These are phyloP conservation scores for Calocybe cyanea DNA, from an alignment of 768 basidiomycete species.

Conservation along the genomic window DNA sequence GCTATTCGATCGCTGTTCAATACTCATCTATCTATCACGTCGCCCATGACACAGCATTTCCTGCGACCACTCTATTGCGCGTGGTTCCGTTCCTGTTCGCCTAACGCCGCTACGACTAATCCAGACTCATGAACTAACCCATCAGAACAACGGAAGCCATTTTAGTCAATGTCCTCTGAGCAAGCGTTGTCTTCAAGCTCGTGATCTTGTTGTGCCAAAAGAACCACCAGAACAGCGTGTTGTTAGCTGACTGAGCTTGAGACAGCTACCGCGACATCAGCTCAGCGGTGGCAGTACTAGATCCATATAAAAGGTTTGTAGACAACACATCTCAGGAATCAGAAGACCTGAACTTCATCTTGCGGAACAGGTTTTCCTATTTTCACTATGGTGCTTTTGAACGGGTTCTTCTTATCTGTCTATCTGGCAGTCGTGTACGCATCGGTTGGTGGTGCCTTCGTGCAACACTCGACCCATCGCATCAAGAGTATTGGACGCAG, in stretches of 20 bases:
- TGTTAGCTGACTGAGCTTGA: no score
- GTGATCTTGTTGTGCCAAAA: background rate
- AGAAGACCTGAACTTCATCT: constrained; percentile 1
- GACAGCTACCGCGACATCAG: no score
- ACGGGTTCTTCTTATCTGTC: constrained; percentile 26
- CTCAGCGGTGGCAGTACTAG: background rate
- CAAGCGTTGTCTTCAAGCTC: background rate
- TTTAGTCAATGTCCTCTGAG: background rate
- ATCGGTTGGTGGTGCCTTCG: constrained; percentile 5
- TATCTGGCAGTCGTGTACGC: constrained; percentile 25
- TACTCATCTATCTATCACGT: background rate
- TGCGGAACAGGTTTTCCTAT: background rate
- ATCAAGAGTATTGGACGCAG: constrained; percentile 19
- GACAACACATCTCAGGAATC: background rate
- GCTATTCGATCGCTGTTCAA: background rate
- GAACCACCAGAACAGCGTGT: background rate
- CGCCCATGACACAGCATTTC: background rate
- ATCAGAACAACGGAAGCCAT: constrained; percentile 5
- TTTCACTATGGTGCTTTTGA: constrained; percentile 22
- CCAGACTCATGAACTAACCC: background rate
- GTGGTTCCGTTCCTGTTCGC: background rate
- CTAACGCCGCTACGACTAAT: background rate
- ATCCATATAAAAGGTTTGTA: background rate
- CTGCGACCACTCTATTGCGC: background rate
- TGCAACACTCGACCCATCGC: constrained; percentile 22